A percentile compares a stretch with the other conserved stretches of the same genome.
These are phyloP conservation scores for Zymoseptoria brevis DNA, from an alignment of 2,329 filamentous ascomycete genomes.

Conservation along the genomic window DNA sequence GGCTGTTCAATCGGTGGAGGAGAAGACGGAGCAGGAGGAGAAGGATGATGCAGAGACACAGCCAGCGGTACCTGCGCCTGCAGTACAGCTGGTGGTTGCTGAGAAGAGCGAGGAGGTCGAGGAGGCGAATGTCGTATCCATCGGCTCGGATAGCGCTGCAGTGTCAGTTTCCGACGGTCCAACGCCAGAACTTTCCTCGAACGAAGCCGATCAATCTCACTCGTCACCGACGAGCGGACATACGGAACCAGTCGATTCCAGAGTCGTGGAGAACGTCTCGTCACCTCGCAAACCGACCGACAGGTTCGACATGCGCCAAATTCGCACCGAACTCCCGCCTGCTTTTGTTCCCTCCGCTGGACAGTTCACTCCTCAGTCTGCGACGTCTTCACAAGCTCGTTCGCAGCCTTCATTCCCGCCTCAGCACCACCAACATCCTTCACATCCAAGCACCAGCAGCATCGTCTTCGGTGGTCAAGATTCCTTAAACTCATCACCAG, in stretches of 20 bases:
- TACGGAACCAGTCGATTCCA: conserved; percentile 2
- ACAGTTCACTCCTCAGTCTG: conserved; percentile 19
- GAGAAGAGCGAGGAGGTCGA: conserved; percentile 1
- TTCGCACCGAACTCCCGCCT: conserved; percentile 26
- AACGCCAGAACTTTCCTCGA: conserved; percentile 6
- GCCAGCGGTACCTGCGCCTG: not conserved
- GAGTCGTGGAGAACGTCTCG: conserved; percentile 6
- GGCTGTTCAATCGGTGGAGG: not conserved
- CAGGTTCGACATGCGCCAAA: conserved; percentile 21
- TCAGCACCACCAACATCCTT: conserved; percentile 11
- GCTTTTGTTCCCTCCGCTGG: conserved; percentile 25
- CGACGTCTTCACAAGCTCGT: conserved; percentile 12
- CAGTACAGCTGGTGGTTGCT: not conserved
- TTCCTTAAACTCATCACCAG: conserved; percentile 33
- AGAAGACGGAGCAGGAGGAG: not conserved
- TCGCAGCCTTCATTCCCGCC: not conserved
- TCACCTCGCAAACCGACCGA: conserved; percentile 15
- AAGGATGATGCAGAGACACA: not conserved
- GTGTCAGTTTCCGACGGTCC: conserved; percentile 11
- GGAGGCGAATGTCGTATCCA: not conserved
- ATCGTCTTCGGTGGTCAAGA: conserved; percentile 35
- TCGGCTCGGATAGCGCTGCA: conserved; percentile 9
- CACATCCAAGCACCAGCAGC: conserved; percentile 21
- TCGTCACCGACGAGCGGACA: conserved; percentile 8
- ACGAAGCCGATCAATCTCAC: not conserved